Evolutionary conservation across 129 eudicot species (phyloP).

Genomic region (Cynara cardunculus): DNA sequence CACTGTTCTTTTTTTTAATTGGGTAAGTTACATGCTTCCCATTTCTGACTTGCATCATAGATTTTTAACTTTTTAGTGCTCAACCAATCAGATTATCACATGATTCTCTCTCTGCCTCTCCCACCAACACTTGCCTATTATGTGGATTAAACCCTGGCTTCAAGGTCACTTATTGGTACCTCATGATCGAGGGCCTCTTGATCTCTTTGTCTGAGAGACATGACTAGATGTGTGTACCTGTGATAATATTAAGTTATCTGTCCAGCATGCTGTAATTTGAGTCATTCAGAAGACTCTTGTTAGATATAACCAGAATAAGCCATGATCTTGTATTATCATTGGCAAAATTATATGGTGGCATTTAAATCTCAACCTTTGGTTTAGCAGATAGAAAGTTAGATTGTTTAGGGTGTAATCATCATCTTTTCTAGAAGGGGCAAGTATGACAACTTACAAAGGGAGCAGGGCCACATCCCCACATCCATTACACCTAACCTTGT

Average conservation of each 20-base stretch:
- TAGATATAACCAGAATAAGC: neutral
- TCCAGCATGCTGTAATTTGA: neutral
- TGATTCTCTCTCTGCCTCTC: neutral
- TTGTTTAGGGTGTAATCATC: neutral
- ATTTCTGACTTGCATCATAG: neutral
- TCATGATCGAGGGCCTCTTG: neutral
- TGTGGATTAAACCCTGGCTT: neutral
- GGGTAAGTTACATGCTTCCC: neutral
- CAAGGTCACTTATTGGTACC: neutral
- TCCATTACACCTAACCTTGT: slow-evolving; percentile 16
- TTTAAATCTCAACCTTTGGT: slow-evolving; percentile 1
- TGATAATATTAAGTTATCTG: neutral
- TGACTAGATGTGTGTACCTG: neutral
- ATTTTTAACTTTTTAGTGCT: slow-evolving; percentile 1
- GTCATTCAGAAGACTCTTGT: neutral
- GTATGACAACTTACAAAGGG: slow-evolving; percentile 26
- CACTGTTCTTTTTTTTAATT: neutral
- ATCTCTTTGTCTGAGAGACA: neutral
- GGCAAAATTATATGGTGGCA: neutral
- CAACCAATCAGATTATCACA: neutral
- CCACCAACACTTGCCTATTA: neutral
- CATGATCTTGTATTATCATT: neutral
- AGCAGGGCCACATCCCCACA: slow-evolving; percentile 21
- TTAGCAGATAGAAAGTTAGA: neutral
- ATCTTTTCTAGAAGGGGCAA: slow-evolving; percentile 16